Evolutionary conservation across 2,329 filamentous ascomycete species (phyloP).

Genomic region (Lecanicillium sp.): DNA sequence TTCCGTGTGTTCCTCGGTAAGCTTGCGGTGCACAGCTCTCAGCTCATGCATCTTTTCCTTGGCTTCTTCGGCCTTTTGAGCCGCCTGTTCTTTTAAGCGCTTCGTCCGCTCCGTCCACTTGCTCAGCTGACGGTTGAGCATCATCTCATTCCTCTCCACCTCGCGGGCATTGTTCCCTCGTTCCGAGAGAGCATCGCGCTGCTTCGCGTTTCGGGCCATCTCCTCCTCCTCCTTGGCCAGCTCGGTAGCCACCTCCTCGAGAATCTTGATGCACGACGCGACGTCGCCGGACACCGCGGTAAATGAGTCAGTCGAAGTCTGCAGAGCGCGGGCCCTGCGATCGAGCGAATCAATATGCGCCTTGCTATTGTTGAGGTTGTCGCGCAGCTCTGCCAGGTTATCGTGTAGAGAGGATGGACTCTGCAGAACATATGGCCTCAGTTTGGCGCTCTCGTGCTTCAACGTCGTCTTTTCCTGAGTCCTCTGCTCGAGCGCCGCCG

Average conservation of each 20-base stretch:
- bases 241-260: constrained; percentile 82
- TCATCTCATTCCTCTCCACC: constrained; percentile 78
- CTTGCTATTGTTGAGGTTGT: constrained; percentile 71
- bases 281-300: constrained; percentile 78
- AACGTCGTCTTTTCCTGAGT: constrained; percentile 61
- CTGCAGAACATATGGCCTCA: constrained; percentile 87
- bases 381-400: constrained; percentile 72
- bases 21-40: constrained; percentile 65
- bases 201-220: constrained; percentile 67
- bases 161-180: constrained; percentile 84
- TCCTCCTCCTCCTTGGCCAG: constrained; percentile 89
- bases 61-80: constrained; percentile 72
- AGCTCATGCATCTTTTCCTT: constrained; percentile 88
- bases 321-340: constrained; percentile 76
- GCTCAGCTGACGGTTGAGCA: constrained; percentile 74
- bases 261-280: constrained; percentile 75
- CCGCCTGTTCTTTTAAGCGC: constrained; percentile 70
- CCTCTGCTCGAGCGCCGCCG: constrained; percentile 63
- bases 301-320: constrained; percentile 89
- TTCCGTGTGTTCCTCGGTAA: constrained; percentile 78
- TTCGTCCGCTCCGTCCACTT: constrained; percentile 86
- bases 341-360: constrained; percentile 82
- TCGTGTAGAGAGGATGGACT: constrained; percentile 78
- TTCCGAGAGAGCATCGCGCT: constrained; percentile 81
- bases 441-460: constrained; percentile 78